A percentile compares a stretch with the other conserved stretches of the same genome.
Conservation (phyloP, 441 rosid species). For the Adansonia madagascariensis region DNA sequence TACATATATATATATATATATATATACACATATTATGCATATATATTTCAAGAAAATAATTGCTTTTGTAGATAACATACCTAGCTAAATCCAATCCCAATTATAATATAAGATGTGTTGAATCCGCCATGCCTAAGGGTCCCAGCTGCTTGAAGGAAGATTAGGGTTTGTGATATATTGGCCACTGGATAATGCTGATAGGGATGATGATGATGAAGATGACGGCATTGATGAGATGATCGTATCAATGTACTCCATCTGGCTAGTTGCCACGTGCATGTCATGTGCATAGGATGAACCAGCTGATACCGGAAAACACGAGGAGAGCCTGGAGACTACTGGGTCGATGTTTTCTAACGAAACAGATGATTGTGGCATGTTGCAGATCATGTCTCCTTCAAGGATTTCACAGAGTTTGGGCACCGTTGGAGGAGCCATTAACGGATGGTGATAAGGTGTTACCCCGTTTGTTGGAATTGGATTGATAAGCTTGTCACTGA, state of each 20-base stretch:
- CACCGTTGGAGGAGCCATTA: constrained; percentile 39
- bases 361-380: constrained; percentile 37
- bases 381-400: constrained; percentile 41
- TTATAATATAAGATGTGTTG: not conserved
- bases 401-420: constrained; percentile 62
- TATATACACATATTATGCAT: not conserved
- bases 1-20: not conserved
- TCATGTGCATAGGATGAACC: constrained; percentile 33
- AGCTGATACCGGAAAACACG: constrained; percentile 34
- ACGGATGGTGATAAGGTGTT: constrained; percentile 27
- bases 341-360: constrained; percentile 41
- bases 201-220: constrained; percentile 51
- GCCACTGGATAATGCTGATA: constrained; percentile 46
- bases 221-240: constrained; percentile 53
- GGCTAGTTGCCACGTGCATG: constrained; percentile 35
- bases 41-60: constrained; percentile 20
- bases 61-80: constrained; percentile 26
- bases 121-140: constrained; percentile 42
- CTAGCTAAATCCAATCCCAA: constrained; percentile 18
- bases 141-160: constrained; percentile 54
- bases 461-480: constrained; percentile 24
- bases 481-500: constrained; percentile 31
- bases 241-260: constrained; percentile 61
- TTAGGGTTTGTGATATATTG: constrained; percentile 65
- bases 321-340: constrained; percentile 36